These are phyloP conservation scores for Fusarium solani-melongenae DNA, from an alignment of 2,329 filamentous ascomycete species.

Conservation along the genomic window DNA sequence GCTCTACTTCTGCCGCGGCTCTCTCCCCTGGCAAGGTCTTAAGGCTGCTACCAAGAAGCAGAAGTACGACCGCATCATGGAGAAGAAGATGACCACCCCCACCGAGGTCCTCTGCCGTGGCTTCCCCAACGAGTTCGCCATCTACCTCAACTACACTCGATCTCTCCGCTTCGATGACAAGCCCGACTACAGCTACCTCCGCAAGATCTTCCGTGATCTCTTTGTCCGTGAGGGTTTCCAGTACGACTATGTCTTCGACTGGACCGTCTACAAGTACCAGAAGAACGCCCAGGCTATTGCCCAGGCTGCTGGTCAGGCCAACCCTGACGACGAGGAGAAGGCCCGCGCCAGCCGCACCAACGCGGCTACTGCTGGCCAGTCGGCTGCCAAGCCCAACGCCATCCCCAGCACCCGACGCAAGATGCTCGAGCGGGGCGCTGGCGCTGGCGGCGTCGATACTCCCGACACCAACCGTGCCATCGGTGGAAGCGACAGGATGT, in stretches of 20 bases:
- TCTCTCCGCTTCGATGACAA: conserved; percentile 99
- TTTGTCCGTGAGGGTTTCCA: conserved; percentile 99
- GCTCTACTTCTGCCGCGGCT: conserved; percentile 99
- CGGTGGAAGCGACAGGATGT: conserved; percentile 92
- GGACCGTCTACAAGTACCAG: conserved; percentile 99
- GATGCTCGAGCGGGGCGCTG: conserved; percentile 74
- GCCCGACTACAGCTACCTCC: conserved; percentile 99
- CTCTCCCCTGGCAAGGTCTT: conserved; percentile 97
- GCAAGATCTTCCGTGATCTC: conserved; percentile 99
- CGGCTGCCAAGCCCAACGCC: conserved; percentile 76
- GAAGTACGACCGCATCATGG: conserved; percentile 99
- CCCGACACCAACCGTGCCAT: conserved; percentile 80
- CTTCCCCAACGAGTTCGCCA: conserved; percentile 99
- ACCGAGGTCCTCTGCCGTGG: conserved; percentile 98
- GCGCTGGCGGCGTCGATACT: conserved; percentile 69
- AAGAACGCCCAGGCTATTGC: conserved; percentile 98
- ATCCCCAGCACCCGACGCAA: conserved; percentile 85
- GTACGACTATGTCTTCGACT: conserved; percentile 99
- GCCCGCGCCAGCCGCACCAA: conserved; percentile 74
- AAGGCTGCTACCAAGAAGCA: conserved; percentile 99
- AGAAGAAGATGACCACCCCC: conserved; percentile 99
- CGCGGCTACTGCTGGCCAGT: conserved; percentile 72
- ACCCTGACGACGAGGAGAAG: conserved; percentile 82
- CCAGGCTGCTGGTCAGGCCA: conserved; percentile 75
- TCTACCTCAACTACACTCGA: conserved; percentile 99